phyloP scores from a whole-genome alignment of 495 filamentous ascomycete species.

The Daldinia vernicosa region DNA sequence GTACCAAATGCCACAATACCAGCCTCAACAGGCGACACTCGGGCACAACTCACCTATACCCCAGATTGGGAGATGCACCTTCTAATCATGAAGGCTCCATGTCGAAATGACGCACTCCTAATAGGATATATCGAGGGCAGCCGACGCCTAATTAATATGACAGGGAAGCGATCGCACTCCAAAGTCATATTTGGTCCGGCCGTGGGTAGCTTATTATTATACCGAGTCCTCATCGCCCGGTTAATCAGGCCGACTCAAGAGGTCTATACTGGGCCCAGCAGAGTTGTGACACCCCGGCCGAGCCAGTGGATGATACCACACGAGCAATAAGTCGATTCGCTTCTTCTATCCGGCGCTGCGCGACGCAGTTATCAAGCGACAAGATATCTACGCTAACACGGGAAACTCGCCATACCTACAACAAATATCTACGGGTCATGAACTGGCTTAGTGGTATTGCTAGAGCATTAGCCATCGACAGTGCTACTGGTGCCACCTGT shows the following conservation, averaged over 20 bases:
- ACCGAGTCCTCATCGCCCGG: constrained; percentile 41
- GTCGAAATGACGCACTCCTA: constrained; percentile 15
- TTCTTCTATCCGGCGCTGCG: constrained; percentile 44
- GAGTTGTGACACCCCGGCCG: constrained; percentile 37
- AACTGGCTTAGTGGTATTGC: constrained; percentile 15
- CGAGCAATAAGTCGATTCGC: constrained; percentile 47
- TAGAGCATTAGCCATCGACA: constrained; percentile 12
- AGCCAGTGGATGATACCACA: constrained; percentile 42
- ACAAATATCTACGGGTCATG: constrained; percentile 40
- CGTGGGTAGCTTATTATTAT: constrained; percentile 24
- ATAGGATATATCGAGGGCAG: constrained; percentile 21
- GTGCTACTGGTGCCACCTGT: constrained; percentile 15
- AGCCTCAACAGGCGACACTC: constrained; percentile 22
- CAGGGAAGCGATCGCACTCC: constrained; percentile 3
- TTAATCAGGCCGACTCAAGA: constrained; percentile 41
- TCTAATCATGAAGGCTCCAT: constrained; percentile 10
- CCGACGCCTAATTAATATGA: not conserved
- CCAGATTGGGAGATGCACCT: constrained; percentile 30
- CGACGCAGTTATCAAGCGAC: constrained; percentile 45
- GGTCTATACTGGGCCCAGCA: constrained; percentile 38
- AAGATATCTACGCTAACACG: constrained; percentile 42
- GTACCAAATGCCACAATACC: constrained; percentile 42
- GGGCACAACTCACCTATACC: constrained; percentile 17
- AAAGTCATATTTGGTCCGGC: constrained; percentile 18
- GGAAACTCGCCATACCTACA: constrained; percentile 45